phyloP scores from a whole-genome alignment of 179 eudicot species.

The Camellia oleifera region DNA sequence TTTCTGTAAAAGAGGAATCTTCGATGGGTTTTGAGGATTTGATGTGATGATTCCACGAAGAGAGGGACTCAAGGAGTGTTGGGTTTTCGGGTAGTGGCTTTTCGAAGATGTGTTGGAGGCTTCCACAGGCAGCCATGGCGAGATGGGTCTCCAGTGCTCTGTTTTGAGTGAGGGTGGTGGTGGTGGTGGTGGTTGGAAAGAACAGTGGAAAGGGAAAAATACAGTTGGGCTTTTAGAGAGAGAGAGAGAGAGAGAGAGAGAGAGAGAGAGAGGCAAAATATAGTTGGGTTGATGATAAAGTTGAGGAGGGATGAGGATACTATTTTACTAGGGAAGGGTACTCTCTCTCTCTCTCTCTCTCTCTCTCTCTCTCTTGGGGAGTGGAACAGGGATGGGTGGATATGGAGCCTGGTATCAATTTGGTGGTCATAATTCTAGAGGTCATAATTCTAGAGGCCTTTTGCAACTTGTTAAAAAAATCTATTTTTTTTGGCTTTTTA shows the following conservation, averaged over 20 bases:
- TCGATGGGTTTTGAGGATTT: slow-evolving; percentile 29
- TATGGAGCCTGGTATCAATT: background rate
- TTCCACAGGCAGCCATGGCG: slow-evolving; percentile 63
- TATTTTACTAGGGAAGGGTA: slow-evolving; percentile 15
- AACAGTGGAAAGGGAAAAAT: background rate
- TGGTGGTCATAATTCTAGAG: slow-evolving; percentile 17
- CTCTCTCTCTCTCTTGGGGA: slow-evolving; percentile 22
- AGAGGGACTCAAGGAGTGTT: slow-evolving; percentile 48
- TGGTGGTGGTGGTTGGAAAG: background rate
- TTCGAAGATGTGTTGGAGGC: slow-evolving; percentile 75
- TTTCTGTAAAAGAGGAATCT: slow-evolving; percentile 39
- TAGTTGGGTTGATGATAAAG: slow-evolving; percentile 4
- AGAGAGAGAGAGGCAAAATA: slow-evolving; percentile 8
- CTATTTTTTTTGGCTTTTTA: too few relatives aligned
- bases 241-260: slow-evolving; percentile 14
- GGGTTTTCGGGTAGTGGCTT: slow-evolving; percentile 59
- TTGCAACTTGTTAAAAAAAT: too few relatives aligned
- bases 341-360: too few relatives aligned
- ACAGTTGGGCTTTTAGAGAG: background rate
- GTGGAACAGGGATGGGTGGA: slow-evolving; percentile 26
- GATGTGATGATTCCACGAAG: slow-evolving; percentile 51
- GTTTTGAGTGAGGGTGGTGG: background rate
- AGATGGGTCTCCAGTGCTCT: slow-evolving; percentile 2
- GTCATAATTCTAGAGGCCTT: background rate
- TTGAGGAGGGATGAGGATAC: background rate